Evolutionary conservation across 768 basidiomycete genomes (phyloP).

Genomic region (Baorangia bicolor): DNA sequence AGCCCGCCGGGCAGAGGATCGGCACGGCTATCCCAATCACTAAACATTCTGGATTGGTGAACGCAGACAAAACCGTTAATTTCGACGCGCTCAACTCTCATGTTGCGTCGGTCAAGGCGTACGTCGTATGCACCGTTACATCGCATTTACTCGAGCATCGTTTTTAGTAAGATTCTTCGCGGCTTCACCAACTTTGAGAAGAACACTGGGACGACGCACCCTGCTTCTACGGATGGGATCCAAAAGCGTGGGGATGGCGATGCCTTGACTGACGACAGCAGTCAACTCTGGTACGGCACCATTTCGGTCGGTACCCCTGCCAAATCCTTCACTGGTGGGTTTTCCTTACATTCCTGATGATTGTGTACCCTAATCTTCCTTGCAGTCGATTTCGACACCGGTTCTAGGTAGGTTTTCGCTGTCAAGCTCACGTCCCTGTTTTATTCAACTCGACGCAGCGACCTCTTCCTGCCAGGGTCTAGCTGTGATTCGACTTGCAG

Average conservation of each 20-base stretch:
- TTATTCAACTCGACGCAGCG: slow-evolving; percentile 5
- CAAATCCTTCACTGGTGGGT: background rate
- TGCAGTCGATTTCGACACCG: slow-evolving; percentile 31
- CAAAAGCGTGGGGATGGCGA: background rate
- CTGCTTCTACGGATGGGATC: background rate
- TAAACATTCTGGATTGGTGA: slow-evolving; percentile 6
- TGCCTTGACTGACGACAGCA: background rate
- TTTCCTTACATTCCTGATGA: too few relatives aligned
- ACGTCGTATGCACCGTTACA: background rate
- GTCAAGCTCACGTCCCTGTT: background rate
- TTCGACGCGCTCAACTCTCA: slow-evolving; percentile 8
- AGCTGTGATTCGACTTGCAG: slow-evolving; percentile 20
- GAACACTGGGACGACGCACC: slow-evolving; percentile 7
- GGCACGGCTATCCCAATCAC: slow-evolving; percentile 6
- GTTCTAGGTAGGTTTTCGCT: slow-evolving; percentile 15
- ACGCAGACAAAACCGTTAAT: slow-evolving; percentile 6
- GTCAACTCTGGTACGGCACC: slow-evolving; percentile 9
- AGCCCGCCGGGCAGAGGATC: background rate
- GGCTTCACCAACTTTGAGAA: slow-evolving; percentile 6
- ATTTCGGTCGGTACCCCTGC: slow-evolving; percentile 15
- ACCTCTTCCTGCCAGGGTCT: slow-evolving; percentile 11
- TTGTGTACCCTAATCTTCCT: background rate
- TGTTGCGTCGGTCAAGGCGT: slow-evolving; percentile 5
- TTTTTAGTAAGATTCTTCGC: slow-evolving; percentile 5
- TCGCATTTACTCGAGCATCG: background rate